Evolutionary conservation across 1,139 yeast genomes (phyloP), one percentile per base, ranked within the genome.

Genomic region (Lodderomyces pseudojiufengensis): DNA sequence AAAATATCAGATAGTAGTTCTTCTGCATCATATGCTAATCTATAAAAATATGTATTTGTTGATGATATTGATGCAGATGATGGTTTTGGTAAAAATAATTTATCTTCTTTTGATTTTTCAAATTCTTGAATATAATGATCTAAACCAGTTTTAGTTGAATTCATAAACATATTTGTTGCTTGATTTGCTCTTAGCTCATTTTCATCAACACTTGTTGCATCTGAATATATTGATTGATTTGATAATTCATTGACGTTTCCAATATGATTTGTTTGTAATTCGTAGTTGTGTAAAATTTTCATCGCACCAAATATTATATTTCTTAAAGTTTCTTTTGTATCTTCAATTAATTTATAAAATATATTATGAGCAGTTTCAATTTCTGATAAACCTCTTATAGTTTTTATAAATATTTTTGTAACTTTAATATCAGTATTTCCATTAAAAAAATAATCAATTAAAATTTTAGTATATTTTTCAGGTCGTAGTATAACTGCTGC

Each of bases 401-500:
- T 63, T 40, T 70, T 71, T 2, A 71, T 60, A 6, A 68, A 44
- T 6, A 65, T 45, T 26, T 56, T 48, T 2, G 59, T 58, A 39
- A 54, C 63, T 38, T 53, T 57, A 35, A 65, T 49, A 38, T 57
- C 58, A n/a, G 55, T 60, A 31, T 48, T 53, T 20, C 50, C 45
- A 15, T 52, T 55, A 27, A 49, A 50, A 44, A 54, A 66, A 42
- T 46, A 59, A 8, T 40, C 45, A 15, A 53, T 46, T 16, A 59
- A 52, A 12, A 52, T 48, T 23, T 54, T 52, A 10, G 55, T 47
- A 41, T 69, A 64, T 38, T 51, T 54, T 3, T 57, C 59, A 1
- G 76, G 69, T 29, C 65, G 56, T 27, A 74, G 49, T 47, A 70
- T 50, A 14, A 68, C 55, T 3, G 75, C 72, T 3, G 75, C 64